Evolutionary conservation across 495 filamentous ascomycete species (phyloP).

Genomic region (Aspergillus egyptiacus): DNA sequence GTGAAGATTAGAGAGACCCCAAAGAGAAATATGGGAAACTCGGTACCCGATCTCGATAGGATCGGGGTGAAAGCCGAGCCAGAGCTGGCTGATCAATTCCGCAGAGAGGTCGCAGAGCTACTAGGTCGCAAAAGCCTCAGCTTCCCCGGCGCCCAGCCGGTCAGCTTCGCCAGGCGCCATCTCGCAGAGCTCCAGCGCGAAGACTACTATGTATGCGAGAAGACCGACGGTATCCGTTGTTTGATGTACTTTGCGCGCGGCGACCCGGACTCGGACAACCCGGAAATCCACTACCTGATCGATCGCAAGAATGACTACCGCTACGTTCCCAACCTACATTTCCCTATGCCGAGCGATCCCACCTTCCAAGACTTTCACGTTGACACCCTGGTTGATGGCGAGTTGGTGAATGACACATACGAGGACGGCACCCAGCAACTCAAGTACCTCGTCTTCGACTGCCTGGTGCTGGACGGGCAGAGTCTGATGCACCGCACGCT

Average conservation of each 20-base stretch:
- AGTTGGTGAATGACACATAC: conserved; percentile 75
- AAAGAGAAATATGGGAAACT: conserved; percentile 30
- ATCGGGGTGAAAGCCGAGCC: conserved; percentile 58
- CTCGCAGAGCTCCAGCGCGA: conserved; percentile 66
- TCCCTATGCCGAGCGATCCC: conserved; percentile 61
- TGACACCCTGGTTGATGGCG: conserved; percentile 83
- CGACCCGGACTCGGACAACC: conserved; percentile 38
- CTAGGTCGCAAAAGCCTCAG: conserved; percentile 57
- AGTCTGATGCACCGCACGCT: conserved; percentile 69
- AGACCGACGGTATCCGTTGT: conserved; percentile 93
- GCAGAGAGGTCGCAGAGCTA: conserved; percentile 67
- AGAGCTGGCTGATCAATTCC: conserved; percentile 53
- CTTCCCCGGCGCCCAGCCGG: conserved; percentile 93
- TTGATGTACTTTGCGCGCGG: conserved; percentile 75
- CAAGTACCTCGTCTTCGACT: conserved; percentile 89
- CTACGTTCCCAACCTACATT: conserved; percentile 70
- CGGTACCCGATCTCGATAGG: conserved; percentile 43
- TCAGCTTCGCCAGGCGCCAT: conserved; percentile 78
- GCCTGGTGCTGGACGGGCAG: conserved; percentile 73
- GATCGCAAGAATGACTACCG: conserved; percentile 98
- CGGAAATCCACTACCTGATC: conserved; percentile 74
- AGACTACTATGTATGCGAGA: conserved; percentile 98
- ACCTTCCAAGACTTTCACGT: conserved; percentile 60
- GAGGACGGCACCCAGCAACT: conserved; percentile 58
- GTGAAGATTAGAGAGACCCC: not conserved